Evolutionary conservation across 306 rosid species (phyloP), one percentile per base, ranked within the genome.

Genomic region (Leucaena leucocephala): DNA sequence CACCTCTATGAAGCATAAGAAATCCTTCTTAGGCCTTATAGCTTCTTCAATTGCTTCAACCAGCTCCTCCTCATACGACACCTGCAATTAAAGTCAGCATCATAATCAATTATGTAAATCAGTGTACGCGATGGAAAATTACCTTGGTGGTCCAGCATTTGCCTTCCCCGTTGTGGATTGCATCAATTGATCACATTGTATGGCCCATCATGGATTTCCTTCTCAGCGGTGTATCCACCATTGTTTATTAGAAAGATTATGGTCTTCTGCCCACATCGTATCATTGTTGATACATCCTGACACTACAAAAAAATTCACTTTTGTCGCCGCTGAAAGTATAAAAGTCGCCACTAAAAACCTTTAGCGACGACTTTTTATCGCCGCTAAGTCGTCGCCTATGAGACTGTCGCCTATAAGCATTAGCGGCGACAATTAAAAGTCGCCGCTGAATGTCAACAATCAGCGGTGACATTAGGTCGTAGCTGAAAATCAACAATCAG

Each of bases 121-220:
- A 52, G 27, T 2, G 11, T 54, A 57, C 2, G 54, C 34, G 70
- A 67, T 65, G 48, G 75, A 34, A 59, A 19, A 57, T 86, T 7
- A 83, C 94, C 92, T 90, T 90, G n/a, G 92, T 36, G 22, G 94
- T 90, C 94, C 94, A 90, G 79, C 94, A 88, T n/a, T 90, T 88
- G 46, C 94, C 94, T 45, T 90, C 79, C 16, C 90, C 91, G n/a
- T 90, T 88, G 80, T 90, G 90, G 61, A 90, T 82, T 64, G 94
- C 94, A 48, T 90, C 91, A 57, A 90, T 70, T 89, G 4, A 89
- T 89, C 45, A 89, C 93, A 50, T 89, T 89, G 68, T 85, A 89
- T 71, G 93, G 93, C 11, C 93, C 91, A 70, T 89, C 93, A 81
- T 89, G 93, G 57, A 89, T 87, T 76, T 89, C 93, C 59, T 87